phyloP scores from a whole-genome alignment of 129 eudicot genomes.

The Scalesia atractyloides region DNA sequence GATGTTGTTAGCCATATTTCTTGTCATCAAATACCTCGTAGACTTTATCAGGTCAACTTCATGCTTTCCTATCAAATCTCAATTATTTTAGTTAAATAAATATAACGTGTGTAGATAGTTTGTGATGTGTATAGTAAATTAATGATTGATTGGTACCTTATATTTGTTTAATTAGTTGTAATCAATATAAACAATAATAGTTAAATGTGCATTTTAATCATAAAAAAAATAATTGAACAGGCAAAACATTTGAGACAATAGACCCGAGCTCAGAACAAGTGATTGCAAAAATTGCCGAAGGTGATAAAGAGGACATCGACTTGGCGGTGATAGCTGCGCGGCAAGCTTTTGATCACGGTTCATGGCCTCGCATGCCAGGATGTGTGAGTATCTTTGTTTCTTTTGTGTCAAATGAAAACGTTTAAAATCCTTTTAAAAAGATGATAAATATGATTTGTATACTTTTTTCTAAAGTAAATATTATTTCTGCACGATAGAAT shows the following conservation, averaged over 20 bases:
- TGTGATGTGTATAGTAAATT: too few relatives aligned
- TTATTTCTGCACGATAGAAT: not conserved
- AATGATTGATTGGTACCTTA: not conserved
- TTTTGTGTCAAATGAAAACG: not conserved
- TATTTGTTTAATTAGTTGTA: too few relatives aligned
- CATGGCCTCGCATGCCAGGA: conserved; percentile 85
- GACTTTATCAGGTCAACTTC: too few relatives aligned
- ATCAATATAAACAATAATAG: too few relatives aligned
- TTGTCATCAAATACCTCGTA: too few relatives aligned
- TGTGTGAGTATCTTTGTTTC: conserved; percentile 28
- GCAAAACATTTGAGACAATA: conserved; percentile 63
- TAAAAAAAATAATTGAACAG: conserved; percentile 27
- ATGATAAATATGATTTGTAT: too few relatives aligned
- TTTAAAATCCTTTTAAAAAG: too few relatives aligned
- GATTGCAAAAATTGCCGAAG: conserved; percentile 57
- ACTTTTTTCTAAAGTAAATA: not conserved
- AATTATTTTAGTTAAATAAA: too few relatives aligned
- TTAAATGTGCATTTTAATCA: too few relatives aligned
- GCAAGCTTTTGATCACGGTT: conserved; percentile 73
- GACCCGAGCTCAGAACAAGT: conserved; percentile 65
- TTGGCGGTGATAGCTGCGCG: conserved; percentile 84
- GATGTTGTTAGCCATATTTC: too few relatives aligned
- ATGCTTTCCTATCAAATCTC: too few relatives aligned
- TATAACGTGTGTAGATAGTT: too few relatives aligned
- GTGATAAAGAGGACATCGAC: conserved; percentile 67